phyloP scores from a whole-genome alignment of 768 basidiomycete genomes.

The Amanita polypyramis region DNA sequence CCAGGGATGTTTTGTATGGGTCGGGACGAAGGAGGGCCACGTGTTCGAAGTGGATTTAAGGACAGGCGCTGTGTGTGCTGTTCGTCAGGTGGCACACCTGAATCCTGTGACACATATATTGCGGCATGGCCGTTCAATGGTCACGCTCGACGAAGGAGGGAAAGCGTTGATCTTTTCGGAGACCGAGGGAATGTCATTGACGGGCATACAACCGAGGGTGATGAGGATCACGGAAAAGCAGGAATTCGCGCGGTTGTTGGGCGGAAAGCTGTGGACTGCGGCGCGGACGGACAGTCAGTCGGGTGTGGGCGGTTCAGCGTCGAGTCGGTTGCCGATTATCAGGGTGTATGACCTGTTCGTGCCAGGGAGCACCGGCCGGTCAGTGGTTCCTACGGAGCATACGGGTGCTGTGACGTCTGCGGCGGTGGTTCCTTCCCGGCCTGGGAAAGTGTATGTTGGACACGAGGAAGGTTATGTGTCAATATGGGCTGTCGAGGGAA shows the following conservation, averaged over 20 bases:
- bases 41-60: constrained; percentile 73
- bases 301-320: constrained; percentile 17
- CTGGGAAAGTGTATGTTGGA: constrained; percentile 65
- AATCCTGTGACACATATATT: constrained; percentile 65
- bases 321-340: constrained; percentile 53
- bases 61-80: constrained; percentile 43
- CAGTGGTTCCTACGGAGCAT: constrained; percentile 53
- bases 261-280: constrained; percentile 79
- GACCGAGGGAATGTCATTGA: constrained; percentile 31
- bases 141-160: constrained; percentile 78
- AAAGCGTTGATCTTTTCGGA: constrained; percentile 71
- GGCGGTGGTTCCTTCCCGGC: constrained; percentile 60
- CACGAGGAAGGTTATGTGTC: constrained; percentile 89
- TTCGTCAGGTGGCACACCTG: constrained; percentile 53
- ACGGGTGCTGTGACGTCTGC: constrained; percentile 80
- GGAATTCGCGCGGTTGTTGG: constrained; percentile 67
- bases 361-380: constrained; percentile 42
- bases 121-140: constrained; percentile 58
- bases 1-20: constrained; percentile 63
- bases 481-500: constrained; percentile 54
- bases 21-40: constrained; percentile 87
- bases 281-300: constrained; percentile 36
- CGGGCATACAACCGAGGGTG: constrained; percentile 40
- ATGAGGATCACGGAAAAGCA: constrained; percentile 72
- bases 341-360: constrained; percentile 71